These are phyloP conservation scores for Collybia mongolica DNA, from an alignment of 768 basidiomycete species.

Conservation along the genomic window DNA sequence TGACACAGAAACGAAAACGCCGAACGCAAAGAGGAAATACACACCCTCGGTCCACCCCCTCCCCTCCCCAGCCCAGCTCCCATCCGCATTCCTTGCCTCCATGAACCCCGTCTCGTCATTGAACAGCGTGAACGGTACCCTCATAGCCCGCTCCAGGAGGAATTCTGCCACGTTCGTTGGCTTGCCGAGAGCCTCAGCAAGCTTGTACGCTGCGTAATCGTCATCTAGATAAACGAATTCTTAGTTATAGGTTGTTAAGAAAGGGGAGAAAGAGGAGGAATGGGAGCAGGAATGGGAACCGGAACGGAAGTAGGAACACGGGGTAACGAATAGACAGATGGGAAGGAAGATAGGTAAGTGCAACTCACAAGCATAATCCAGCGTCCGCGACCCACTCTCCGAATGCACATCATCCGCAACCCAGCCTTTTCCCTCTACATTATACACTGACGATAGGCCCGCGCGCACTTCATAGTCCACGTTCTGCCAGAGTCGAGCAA, in stretches of 20 bases:
- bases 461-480: conserved; percentile 84
- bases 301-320: neutral
- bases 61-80: conserved; percentile 70
- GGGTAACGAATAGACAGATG: no score
- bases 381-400: conserved; percentile 74
- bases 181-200: conserved; percentile 56
- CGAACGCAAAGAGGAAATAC: neutral
- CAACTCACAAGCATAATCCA: conserved; percentile 72
- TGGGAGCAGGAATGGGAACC: neutral
- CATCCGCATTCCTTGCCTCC: conserved; percentile 72
- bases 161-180: conserved; percentile 41
- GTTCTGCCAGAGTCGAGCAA: conserved; percentile 36
- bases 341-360: no score
- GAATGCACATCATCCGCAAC: conserved; percentile 79
- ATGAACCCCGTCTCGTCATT: conserved; percentile 75
- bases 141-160: conserved; percentile 55
- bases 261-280: neutral
- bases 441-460: conserved; percentile 71
- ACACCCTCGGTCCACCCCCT: conserved; percentile 81
- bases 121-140: conserved; percentile 61
- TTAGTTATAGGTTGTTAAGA: no score
- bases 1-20: neutral
- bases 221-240: conserved; percentile 48
- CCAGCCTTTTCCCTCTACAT: conserved; percentile 53
- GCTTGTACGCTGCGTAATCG: conserved; percentile 69